These are phyloP conservation scores for Yarrowia hollandica DNA, from an alignment of 805 yeast species.

Conservation along the genomic window DNA sequence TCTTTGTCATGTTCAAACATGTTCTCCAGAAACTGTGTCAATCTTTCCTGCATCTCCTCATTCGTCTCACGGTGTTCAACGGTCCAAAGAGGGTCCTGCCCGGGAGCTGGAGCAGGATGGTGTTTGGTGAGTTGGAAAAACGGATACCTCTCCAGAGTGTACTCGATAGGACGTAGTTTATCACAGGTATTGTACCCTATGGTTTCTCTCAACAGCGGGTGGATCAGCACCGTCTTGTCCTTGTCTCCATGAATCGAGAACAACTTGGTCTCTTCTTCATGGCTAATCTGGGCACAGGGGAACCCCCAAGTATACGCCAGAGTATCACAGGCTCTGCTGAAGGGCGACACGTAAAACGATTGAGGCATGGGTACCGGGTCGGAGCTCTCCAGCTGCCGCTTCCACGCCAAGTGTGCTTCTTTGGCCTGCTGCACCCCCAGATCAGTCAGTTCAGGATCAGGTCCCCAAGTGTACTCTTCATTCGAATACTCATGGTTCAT, in stretches of 20 bases:
- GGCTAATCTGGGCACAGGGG: not conserved
- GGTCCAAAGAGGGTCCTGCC: conserved; percentile 49
- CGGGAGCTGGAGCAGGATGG: conserved; percentile 36
- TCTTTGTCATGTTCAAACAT: conserved; percentile 40
- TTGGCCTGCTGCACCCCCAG: conserved; percentile 50
- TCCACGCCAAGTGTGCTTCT: conserved; percentile 48
- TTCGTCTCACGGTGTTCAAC: conserved; percentile 51
- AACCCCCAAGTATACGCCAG: conserved; percentile 49
- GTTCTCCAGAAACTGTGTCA: conserved; percentile 51
- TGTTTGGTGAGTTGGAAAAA: conserved; percentile 38
- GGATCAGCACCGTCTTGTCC: not conserved
- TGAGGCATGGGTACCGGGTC: conserved; percentile 43
- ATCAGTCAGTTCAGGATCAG: conserved; percentile 52
- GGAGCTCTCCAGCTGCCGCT: conserved; percentile 40
- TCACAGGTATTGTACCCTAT: conserved; percentile 55
- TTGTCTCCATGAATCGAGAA: not conserved
- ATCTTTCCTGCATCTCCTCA: conserved; percentile 46
- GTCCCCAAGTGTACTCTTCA: conserved; percentile 44
- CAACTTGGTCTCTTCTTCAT: not conserved
- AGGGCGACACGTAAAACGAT: conserved; percentile 51
- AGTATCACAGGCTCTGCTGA: conserved; percentile 54
- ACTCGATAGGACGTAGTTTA: conserved; percentile 45
- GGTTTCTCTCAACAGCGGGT: conserved; percentile 46
- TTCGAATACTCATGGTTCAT: conserved; percentile 32
- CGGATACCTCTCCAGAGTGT: conserved; percentile 47